These are phyloP conservation scores for Proliferodiscus dingleyae DNA, from an alignment of 2,329 filamentous ascomycete genomes.

Conservation along the genomic window DNA sequence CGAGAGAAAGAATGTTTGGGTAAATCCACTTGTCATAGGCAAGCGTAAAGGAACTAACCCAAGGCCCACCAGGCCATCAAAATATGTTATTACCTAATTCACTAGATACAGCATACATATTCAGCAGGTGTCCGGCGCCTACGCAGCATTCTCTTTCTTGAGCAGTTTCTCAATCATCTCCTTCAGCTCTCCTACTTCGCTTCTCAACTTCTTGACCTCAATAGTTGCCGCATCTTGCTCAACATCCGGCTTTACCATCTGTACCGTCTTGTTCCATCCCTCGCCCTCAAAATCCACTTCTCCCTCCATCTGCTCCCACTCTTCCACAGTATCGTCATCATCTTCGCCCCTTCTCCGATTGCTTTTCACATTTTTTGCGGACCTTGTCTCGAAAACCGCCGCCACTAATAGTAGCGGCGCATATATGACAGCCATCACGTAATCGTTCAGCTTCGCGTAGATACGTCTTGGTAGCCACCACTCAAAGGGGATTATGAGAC, in stretches of 20 bases:
- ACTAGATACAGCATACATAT: background rate
- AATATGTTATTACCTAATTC: too few species aligned
- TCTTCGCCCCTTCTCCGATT: conserved; percentile 79
- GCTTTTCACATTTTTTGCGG: conserved; percentile 59
- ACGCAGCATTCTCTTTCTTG: conserved; percentile 12
- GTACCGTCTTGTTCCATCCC: conserved; percentile 79
- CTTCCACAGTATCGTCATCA: conserved; percentile 83
- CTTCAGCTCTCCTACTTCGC: conserved; percentile 55
- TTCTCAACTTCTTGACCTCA: conserved; percentile 57
- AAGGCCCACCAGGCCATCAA: too few species aligned
- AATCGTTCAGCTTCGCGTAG: conserved; percentile 82
- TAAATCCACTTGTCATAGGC: too few species aligned
- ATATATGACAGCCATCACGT: conserved; percentile 83
- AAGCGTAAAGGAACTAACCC: too few species aligned
- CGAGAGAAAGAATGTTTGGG: too few species aligned
- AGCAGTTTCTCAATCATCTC: conserved; percentile 26
- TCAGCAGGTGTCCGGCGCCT: background rate
- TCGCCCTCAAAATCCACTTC: conserved; percentile 76
- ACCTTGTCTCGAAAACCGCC: conserved; percentile 63
- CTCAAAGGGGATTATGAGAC: conserved; percentile 75
- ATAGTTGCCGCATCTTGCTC: conserved; percentile 71
- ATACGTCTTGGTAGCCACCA: conserved; percentile 81
- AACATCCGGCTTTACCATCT: conserved; percentile 72
- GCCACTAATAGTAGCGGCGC: conserved; percentile 76
- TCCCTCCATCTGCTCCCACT: conserved; percentile 81